Conservation (phyloP, 768 basidiomycete species). For the Kwoniella mangroviensis region DNA sequence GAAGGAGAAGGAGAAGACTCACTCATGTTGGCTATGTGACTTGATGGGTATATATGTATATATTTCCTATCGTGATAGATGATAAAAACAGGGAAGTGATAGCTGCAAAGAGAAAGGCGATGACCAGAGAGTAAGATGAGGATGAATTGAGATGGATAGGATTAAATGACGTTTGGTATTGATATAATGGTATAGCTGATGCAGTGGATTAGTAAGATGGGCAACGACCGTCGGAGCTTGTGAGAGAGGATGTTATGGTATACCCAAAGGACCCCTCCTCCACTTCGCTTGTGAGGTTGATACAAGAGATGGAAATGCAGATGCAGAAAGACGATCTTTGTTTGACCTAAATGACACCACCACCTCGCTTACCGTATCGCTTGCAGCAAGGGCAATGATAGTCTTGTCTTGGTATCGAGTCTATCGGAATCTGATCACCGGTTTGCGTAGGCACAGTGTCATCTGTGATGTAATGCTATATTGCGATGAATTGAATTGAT, state of each 20-base stretch:
- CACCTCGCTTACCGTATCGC: not conserved
- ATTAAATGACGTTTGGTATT: not conserved
- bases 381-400: not conserved
- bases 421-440: not conserved
- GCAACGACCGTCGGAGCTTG: too few species aligned
- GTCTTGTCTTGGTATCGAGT: not conserved
- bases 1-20: not conserved
- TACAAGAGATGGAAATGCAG: not conserved
- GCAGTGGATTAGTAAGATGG: too few species aligned
- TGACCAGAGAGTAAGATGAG: not conserved
- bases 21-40: not conserved
- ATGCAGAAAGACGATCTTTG: not conserved
- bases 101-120: not conserved
- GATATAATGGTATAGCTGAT: not conserved
- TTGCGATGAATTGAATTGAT: not conserved
- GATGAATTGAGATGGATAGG: not conserved
- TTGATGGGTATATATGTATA: not conserved
- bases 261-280: not conserved
- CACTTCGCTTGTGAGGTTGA: not conserved
- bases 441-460: too few species aligned
- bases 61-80: not conserved
- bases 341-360: too few species aligned
- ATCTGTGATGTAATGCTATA: not conserved
- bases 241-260: not conserved
- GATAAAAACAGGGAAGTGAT: not conserved